Conservation (phyloP, 176 grass and related monocot species). For the Phoenix roebelenii region DNA sequence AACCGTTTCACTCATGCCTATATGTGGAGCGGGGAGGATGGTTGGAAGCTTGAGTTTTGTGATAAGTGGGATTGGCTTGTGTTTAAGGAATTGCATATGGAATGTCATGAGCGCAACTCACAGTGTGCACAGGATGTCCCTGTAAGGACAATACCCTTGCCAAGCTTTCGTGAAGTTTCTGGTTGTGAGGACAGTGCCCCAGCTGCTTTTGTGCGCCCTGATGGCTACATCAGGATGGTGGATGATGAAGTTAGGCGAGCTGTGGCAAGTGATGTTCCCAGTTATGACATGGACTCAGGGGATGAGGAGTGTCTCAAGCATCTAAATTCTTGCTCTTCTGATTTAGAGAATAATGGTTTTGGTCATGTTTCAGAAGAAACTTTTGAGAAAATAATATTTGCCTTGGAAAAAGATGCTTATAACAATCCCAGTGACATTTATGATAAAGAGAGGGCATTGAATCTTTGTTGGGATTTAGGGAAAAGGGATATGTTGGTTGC, state of each 20-base stretch:
- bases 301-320: constrained; percentile 65
- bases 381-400: constrained; percentile 73
- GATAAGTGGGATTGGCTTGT: constrained; percentile 85
- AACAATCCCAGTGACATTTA: constrained; percentile 31
- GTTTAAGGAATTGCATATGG: constrained; percentile 80
- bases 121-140: background rate
- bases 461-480: constrained; percentile 41
- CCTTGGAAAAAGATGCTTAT: constrained; percentile 74
- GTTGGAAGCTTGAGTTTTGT: constrained; percentile 74
- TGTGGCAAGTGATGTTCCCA: constrained; percentile 22
- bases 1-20: constrained; percentile 87
- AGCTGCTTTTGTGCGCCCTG: constrained; percentile 52
- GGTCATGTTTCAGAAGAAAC: constrained; percentile 35
- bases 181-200: constrained; percentile 24
- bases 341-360: constrained; percentile 17
- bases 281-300: constrained; percentile 82
- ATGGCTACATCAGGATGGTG: constrained; percentile 39
- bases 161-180: constrained; percentile 49
- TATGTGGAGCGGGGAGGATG: constrained; percentile 69
- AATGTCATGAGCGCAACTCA: constrained; percentile 55
- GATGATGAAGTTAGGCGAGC: constrained; percentile 68
- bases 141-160: constrained; percentile 50
- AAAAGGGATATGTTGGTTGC: constrained; percentile 30
- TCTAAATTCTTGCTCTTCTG: constrained; percentile 25
- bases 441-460: constrained; percentile 37